Evolutionary conservation across 2,329 filamentous ascomycete genomes (phyloP), one percentile per base, ranked within the genome.

Genomic region (Diaporthe longicolla): DNA sequence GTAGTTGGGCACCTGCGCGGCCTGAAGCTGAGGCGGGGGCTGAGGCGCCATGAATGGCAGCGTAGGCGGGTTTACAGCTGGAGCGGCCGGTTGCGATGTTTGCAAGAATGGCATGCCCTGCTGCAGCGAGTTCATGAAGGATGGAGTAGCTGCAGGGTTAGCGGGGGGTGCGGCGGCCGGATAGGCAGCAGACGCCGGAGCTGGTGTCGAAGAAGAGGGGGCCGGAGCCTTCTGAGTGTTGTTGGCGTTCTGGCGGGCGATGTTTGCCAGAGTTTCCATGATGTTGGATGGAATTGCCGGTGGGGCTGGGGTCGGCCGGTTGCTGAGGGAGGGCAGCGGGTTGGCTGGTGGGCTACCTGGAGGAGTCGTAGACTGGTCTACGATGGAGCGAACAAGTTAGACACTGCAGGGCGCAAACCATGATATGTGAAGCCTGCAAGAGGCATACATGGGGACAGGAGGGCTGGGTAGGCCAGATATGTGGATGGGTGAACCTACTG

Each of bases 231-330:
- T 82, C 69, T 87, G 83, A 69, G 85, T 83, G 71, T 86, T 83
- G 29, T 85, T 85, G 50, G 87, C 89, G 81, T 92, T 95, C 82
- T 94, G 93, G 77, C 93, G 93, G 52, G 93, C 93, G 84, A 97
- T 93, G 80, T 94, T 94, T 77, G 94, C 93, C 76, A 97, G 88
- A 58, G 93, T 93, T 81, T 94, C 93, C 83, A 95, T 87, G 78
- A 97, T 95, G 77, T 91, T 92, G 75, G 81, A 54, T 21, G 79
- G 79, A 21, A 83, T 86, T 83, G 76, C 86, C 83, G 81, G 78
- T 10, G 82, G 80, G 32, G 87, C 85, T 45, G 85, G 79, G 70
- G 82, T 82, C 72, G 78, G 76, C 69, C 75, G 73, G 77, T 75
- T 77, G 82, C 78, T 81, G 40, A 86, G 79, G 61, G 82, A 85